Base-by-base conservation (phyloP, 306 rosid species). In the Vicia villosa region DNA sequence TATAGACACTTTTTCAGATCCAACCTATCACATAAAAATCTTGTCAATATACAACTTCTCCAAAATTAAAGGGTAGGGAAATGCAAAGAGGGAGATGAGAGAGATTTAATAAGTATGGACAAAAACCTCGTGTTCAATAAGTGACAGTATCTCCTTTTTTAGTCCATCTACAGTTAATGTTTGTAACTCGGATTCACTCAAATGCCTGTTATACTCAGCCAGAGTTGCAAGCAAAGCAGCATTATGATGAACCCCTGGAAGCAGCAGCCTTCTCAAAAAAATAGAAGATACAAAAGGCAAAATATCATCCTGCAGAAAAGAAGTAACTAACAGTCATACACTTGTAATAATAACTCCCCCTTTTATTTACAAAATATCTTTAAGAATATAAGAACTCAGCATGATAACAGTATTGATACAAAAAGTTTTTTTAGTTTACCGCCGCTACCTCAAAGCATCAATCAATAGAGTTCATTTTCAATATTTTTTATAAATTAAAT, bases 71-170 rank as follows among this genome's bases (percentile, higher is more conserved):
- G 70, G 54, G 41, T 36, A 21, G 40, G 43, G 15, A 69, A 66
- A 43, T 40, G 3, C 49, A 6, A 78, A 43, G 54, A 43, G 28
- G 20, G 43, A 58, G 52, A 58, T n/a, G 64, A 49, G 71, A 63
- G 34, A 77, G 65, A 63, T 16, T 76, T 22, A 30, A 43, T 56
- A 49, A 43, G 60, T 52, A 71, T n/a, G 73, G 56, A 70, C 28
- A 11, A 66, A 30, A 74, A 94, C 98, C 98, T 94, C 97, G 58
- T 87, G 78, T 79, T 94, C 97, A 65, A 94, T 87, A 36, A 91
- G 73, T 42, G 96, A 90, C 66, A 94, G 95, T 55, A 94, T 86
- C 86, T 94, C 98, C 85, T 78, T 87, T 83, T 80, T 84, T 71
- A 94, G 85, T 77, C 86, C 91, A 65, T 94, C 95, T 54, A 86